Conservation (phyloP, 2,329 filamentous ascomycete genomes). For the Clarireedia monteithiana region DNA sequence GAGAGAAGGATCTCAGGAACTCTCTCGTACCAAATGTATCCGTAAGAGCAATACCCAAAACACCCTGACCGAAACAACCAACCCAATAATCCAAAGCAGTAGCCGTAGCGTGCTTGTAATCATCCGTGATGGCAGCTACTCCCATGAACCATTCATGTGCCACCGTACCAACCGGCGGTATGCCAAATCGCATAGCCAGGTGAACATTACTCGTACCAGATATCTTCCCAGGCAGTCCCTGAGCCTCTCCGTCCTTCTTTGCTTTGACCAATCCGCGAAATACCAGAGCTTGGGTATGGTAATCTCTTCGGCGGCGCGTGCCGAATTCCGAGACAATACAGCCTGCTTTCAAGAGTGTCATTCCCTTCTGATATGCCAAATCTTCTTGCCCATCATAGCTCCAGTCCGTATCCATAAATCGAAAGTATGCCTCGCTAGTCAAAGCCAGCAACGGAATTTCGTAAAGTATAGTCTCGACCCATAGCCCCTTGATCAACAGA, state of each 20-base stretch:
- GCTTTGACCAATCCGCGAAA: constrained; percentile 80
- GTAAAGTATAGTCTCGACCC: constrained; percentile 95
- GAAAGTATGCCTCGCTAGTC: constrained; percentile 95
- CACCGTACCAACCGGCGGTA: constrained; percentile 79
- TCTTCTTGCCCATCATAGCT: constrained; percentile 80
- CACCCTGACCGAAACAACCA: constrained; percentile 76
- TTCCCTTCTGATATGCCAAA: constrained; percentile 74
- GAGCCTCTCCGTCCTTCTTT: constrained; percentile 58
- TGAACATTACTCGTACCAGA: constrained; percentile 94
- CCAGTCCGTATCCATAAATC: constrained; percentile 93
- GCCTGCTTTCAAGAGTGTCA: constrained; percentile 67
- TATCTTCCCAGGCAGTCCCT: constrained; percentile 63
- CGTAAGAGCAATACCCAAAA: constrained; percentile 82
- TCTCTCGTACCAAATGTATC: constrained; percentile 92
- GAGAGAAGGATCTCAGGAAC: constrained; percentile 78
- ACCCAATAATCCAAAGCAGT: constrained; percentile 83
- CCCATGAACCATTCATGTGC: constrained; percentile 99
- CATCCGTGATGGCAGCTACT: constrained; percentile 79
- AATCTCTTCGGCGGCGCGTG: constrained; percentile 79
- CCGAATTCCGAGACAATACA: constrained; percentile 94
- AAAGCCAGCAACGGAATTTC: constrained; percentile 91
- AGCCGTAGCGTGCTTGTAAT: constrained; percentile 81
- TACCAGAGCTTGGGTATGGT: constrained; percentile 89
- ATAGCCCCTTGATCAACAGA: constrained; percentile 71
- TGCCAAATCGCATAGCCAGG: constrained; percentile 85